Percentiles rank a stretch among this genome's conserved stretches.
Evolutionary conservation across 2,329 filamentous ascomycete species (phyloP).

Genomic region (Bipolaris bicolor): DNA sequence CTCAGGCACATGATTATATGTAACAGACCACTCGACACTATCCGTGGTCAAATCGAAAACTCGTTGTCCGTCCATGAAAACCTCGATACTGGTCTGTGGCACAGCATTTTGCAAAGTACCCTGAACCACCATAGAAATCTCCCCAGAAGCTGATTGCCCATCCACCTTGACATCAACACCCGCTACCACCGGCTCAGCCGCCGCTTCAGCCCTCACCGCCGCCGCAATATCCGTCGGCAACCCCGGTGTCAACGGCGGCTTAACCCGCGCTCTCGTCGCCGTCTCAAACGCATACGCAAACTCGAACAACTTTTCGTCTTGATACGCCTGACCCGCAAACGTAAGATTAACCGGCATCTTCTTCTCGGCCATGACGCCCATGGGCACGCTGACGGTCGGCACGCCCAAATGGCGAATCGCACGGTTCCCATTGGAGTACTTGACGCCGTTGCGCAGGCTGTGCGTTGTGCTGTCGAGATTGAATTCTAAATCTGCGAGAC

Average conservation of each 20-base stretch:
- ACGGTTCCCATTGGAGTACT: constrained; percentile 61
- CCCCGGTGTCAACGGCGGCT: constrained; percentile 17
- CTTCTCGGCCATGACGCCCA: constrained; percentile 57
- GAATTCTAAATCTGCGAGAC: constrained; percentile 56
- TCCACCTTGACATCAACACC: neutral
- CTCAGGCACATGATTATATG: constrained; percentile 11
- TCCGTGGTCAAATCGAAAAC: neutral
- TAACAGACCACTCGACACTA: constrained; percentile 14
- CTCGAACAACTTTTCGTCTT: constrained; percentile 48
- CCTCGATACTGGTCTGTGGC: constrained; percentile 9
- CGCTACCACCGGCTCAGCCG: neutral
- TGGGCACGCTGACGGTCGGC: constrained; percentile 60
- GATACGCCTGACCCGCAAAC: constrained; percentile 58
- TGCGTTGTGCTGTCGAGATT: constrained; percentile 37
- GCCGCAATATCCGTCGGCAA: constrained; percentile 20
- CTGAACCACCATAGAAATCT: neutral
- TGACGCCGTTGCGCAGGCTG: constrained; percentile 58
- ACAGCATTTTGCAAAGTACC: constrained; percentile 6
- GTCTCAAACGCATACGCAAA: constrained; percentile 34
- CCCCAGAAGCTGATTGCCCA: neutral
- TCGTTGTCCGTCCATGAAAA: constrained; percentile 30
- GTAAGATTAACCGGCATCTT: constrained; percentile 61
- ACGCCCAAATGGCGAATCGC: constrained; percentile 62
- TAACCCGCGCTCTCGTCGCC: constrained; percentile 17
- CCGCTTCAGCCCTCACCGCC: neutral